Evolutionary conservation across 192 early-diverging fungal genomes (phyloP).

Genomic region (Dissophora globulifera): DNA sequence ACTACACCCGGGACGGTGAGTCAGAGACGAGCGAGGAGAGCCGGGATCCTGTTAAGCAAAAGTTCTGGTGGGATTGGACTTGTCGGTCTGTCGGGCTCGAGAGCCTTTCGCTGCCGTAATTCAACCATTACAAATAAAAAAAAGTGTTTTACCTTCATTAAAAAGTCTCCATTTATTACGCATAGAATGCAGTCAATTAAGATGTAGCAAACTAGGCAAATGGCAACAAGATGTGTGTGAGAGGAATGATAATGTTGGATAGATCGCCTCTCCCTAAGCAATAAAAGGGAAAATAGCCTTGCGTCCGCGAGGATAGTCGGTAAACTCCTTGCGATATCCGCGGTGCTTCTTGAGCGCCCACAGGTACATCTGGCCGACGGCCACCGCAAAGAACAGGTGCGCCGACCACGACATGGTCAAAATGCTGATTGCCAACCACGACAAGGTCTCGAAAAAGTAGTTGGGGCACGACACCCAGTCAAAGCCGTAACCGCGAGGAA

Average conservation of each 20-base stretch:
- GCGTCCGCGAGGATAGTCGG: slow-evolving; percentile 87
- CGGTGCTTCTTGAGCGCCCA: slow-evolving; percentile 99
- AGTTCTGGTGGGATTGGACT: slow-evolving; percentile 55
- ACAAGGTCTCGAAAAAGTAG: slow-evolving; percentile 90
- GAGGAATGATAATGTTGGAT: no score
- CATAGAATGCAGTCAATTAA: no score
- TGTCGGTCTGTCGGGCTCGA: slow-evolving; percentile 32
- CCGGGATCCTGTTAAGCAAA: slow-evolving; percentile 44
- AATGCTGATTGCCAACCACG: slow-evolving; percentile 79
- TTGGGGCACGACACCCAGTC: slow-evolving; percentile 91
- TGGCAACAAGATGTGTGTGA: no score
- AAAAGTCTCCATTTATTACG: no score
- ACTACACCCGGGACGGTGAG: slow-evolving; percentile 9
- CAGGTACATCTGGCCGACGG: slow-evolving; percentile 87
- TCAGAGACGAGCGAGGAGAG: slow-evolving; percentile 50
- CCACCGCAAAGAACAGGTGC: slow-evolving; percentile 74
- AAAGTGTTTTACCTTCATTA: no score
- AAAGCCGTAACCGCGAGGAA: slow-evolving; percentile 94
- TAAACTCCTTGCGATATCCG: slow-evolving; percentile 90
- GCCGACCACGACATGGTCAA: slow-evolving; percentile 75
- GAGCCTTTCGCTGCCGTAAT: slow-evolving; percentile 7
- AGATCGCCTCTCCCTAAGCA: slow-evolving; percentile 52
- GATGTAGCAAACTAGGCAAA: no score
- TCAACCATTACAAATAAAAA: neutral
- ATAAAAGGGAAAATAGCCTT: slow-evolving; percentile 82